Conservation (phyloP, 495 filamentous ascomycete species). For the Aspergillus hancockii region DNA sequence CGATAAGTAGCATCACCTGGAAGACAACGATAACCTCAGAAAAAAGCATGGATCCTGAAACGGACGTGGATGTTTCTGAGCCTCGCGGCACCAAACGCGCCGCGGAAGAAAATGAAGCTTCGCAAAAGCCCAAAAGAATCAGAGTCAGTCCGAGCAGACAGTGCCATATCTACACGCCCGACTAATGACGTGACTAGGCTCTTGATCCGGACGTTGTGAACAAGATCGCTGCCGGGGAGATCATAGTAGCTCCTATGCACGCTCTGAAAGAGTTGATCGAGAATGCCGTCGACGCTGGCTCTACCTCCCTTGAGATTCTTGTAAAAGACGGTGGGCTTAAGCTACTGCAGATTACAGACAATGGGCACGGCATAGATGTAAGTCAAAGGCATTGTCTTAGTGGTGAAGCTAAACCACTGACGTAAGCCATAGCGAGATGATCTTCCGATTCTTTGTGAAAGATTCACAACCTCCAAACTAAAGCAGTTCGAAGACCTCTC, state of each 20-base stretch:
- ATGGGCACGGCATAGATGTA: constrained; percentile 95
- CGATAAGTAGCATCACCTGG: neutral
- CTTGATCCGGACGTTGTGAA: constrained; percentile 96
- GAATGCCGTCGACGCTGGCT: constrained; percentile 95
- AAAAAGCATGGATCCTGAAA: constrained; percentile 42
- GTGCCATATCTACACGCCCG: neutral
- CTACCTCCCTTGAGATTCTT: constrained; percentile 85
- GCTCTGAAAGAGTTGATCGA: constrained; percentile 97
- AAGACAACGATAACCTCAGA: neutral
- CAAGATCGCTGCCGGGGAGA: constrained; percentile 99
- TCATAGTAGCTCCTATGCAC: constrained; percentile 96
- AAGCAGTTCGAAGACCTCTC: constrained; percentile 93
- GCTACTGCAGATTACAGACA: constrained; percentile 95
- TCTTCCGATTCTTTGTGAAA: constrained; percentile 88
- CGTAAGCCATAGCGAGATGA: constrained; percentile 70
- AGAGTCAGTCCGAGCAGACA: constrained; percentile 40
- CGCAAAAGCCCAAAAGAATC: constrained; percentile 64
- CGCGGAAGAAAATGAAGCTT: constrained; percentile 46
- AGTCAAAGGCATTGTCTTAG: constrained; percentile 21
- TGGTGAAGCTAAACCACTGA: constrained; percentile 9
- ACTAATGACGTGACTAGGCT: constrained; percentile 50
- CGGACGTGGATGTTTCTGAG: constrained; percentile 44
- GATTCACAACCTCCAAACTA: constrained; percentile 96
- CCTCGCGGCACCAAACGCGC: constrained; percentile 66
- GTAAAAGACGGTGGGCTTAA: constrained; percentile 98